Percentiles rank a stretch among this genome's conserved stretches.
phyloP scores from a whole-genome alignment of 1,139 yeast species.

The Hyphopichia burtonii region DNA sequence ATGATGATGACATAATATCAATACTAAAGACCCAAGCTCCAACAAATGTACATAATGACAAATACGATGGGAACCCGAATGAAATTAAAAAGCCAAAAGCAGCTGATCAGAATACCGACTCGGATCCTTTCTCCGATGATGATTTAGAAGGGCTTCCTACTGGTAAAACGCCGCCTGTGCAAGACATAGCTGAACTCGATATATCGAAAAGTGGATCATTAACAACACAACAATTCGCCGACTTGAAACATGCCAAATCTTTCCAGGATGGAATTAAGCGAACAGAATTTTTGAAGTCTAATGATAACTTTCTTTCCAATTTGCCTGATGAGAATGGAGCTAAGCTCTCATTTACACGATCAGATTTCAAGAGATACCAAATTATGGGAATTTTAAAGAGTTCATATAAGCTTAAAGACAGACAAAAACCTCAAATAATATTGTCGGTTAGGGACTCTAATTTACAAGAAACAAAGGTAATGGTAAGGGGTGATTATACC shows the following conservation, averaged over 20 bases:
- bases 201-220: not conserved
- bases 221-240: conserved; percentile 1
- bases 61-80: not conserved
- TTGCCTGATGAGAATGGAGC: conserved; percentile 29
- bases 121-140: conserved; percentile 32
- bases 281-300: conserved; percentile 18
- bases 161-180: not conserved
- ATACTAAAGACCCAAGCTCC: conserved; percentile 9
- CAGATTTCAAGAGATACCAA: conserved; percentile 51
- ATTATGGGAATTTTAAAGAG: conserved; percentile 37
- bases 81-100: too few relatives aligned
- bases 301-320: conserved; percentile 3
- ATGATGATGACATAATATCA: conserved; percentile 26
- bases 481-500: conserved; percentile 51
- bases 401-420: conserved; percentile 28
- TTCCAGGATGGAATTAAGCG: conserved; percentile 24
- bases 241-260: conserved; percentile 2
- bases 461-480: conserved; percentile 34
- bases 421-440: conserved; percentile 44
- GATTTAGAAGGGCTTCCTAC: conserved; percentile 10
- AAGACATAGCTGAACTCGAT: not conserved
- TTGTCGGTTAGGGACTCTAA: conserved; percentile 44
- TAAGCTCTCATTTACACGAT: conserved; percentile 42
- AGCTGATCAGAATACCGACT: conserved; percentile 2
- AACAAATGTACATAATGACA: not conserved